These are phyloP conservation scores for Xylogone sp. DNA, from an alignment of 2,329 filamentous ascomycete genomes.

Conservation along the genomic window DNA sequence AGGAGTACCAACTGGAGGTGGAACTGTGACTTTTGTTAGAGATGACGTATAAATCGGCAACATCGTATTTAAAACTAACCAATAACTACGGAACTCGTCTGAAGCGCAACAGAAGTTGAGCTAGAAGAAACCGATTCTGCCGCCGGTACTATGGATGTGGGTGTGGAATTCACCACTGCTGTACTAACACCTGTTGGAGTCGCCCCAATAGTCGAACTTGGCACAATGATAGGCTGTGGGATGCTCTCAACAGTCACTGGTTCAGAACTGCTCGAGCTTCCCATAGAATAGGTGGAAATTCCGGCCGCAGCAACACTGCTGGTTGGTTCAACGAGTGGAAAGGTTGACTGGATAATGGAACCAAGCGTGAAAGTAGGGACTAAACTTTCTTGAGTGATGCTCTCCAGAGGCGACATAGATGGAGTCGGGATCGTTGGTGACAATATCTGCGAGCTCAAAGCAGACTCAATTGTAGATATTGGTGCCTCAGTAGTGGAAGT, in stretches of 20 bases:
- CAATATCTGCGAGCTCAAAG: too few relatives aligned
- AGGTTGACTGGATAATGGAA: neutral
- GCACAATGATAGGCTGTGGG: too few relatives aligned
- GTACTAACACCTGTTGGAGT: neutral
- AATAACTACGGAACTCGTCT: conserved; percentile 2
- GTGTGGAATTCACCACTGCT: neutral
- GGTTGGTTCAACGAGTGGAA: neutral
- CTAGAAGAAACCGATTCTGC: neutral
- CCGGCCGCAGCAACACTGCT: neutral
- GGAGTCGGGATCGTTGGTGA: neutral
- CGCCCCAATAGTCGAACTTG: neutral
- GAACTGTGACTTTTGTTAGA: neutral
- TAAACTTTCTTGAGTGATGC: neutral
- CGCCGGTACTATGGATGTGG: neutral
- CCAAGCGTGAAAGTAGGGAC: neutral
- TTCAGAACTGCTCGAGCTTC: too few relatives aligned
- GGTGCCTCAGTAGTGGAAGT: too few relatives aligned
- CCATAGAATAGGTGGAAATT: too few relatives aligned
- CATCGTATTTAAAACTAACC: neutral
- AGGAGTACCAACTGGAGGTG: conserved; percentile 10
- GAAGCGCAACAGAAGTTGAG: conserved; percentile 1
- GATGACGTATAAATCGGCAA: neutral
- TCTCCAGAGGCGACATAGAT: neutral
- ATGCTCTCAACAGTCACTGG: too few relatives aligned
- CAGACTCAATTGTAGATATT: too few relatives aligned